A percentile compares a stretch with the other conserved stretches of the same genome.
Evolutionary conservation across 345 rosid genomes (phyloP).

Genomic region (Cardamine chenopodiifolia): DNA sequence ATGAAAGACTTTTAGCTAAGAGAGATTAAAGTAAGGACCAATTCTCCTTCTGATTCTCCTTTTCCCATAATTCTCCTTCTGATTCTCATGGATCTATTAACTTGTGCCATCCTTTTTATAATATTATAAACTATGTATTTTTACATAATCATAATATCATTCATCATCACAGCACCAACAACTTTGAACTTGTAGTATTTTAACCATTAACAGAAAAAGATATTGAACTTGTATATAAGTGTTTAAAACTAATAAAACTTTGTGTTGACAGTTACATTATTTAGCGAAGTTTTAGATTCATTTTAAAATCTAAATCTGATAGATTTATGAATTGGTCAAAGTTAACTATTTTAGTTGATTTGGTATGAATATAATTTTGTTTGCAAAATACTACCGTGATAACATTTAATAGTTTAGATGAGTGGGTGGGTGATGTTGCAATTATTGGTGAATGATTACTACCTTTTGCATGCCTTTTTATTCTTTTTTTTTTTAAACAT

Average conservation of each 20-base stretch:
- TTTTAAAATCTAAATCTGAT: not conserved
- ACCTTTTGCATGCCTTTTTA: constrained; percentile 44
- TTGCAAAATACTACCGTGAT: constrained; percentile 9
- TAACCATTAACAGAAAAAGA: not conserved
- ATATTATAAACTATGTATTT: not conserved
- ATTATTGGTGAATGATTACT: constrained; percentile 46
- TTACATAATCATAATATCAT: not conserved
- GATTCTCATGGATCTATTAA: constrained; percentile 24
- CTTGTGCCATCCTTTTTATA: constrained; percentile 27
- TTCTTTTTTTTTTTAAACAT: too few relatives aligned
- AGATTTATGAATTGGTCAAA: not conserved
- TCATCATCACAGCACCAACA: constrained; percentile 3
- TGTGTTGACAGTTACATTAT: not conserved
- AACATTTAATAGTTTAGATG: constrained; percentile 26
- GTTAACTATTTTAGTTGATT: not conserved
- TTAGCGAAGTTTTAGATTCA: not conserved
- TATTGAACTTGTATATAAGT: not conserved
- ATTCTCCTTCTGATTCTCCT: constrained; percentile 28
- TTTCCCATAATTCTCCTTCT: constrained; percentile 34
- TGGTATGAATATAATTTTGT: constrained; percentile 6
- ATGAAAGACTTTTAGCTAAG: constrained; percentile 30
- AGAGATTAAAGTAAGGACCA: constrained; percentile 27
- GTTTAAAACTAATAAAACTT: not conserved
- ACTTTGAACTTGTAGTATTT: not conserved
- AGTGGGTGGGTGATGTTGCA: constrained; percentile 42